These are phyloP conservation scores for Elsinoe fawcettii DNA, from an alignment of 2,329 filamentous ascomycete species.

Conservation along the genomic window DNA sequence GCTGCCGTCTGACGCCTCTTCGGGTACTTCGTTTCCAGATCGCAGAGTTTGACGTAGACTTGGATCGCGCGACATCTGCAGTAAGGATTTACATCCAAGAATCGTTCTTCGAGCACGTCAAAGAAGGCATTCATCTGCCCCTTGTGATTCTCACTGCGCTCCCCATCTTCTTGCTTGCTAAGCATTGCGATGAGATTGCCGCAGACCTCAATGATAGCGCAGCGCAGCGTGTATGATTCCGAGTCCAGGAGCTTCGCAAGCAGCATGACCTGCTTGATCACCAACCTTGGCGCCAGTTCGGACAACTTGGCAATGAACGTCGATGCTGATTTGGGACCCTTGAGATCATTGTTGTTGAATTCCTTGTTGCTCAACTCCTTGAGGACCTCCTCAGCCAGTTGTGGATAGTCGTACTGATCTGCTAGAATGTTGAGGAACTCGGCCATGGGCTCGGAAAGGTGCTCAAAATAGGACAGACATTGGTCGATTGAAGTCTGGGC, in stretches of 20 bases:
- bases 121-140: slow-evolving; percentile 95
- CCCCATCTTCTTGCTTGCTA: slow-evolving; percentile 69
- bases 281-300: slow-evolving; percentile 79
- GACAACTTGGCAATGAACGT: slow-evolving; percentile 89
- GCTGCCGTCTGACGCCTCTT: slow-evolving; percentile 83
- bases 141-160: slow-evolving; percentile 86
- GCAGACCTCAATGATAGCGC: slow-evolving; percentile 91
- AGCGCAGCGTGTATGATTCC: slow-evolving; percentile 92
- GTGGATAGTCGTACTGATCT: slow-evolving; percentile 95
- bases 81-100: slow-evolving; percentile 94
- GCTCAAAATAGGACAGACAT: slow-evolving; percentile 95
- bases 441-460: slow-evolving; percentile 97
- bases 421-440: slow-evolving; percentile 94
- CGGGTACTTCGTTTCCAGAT: slow-evolving; percentile 91
- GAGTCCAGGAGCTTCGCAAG: slow-evolving; percentile 91
- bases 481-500: slow-evolving; percentile 98
- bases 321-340: slow-evolving; percentile 92
- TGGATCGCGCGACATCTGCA: slow-evolving; percentile 87
- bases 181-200: slow-evolving; percentile 90
- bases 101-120: slow-evolving; percentile 90
- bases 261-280: slow-evolving; percentile 96
- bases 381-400: slow-evolving; percentile 86
- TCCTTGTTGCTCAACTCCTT: slow-evolving; percentile 95
- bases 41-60: slow-evolving; percentile 84
- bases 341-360: slow-evolving; percentile 93